phyloP scores from a whole-genome alignment of 2,329 filamentous ascomycete species.

The Fusarium sp. region DNA sequence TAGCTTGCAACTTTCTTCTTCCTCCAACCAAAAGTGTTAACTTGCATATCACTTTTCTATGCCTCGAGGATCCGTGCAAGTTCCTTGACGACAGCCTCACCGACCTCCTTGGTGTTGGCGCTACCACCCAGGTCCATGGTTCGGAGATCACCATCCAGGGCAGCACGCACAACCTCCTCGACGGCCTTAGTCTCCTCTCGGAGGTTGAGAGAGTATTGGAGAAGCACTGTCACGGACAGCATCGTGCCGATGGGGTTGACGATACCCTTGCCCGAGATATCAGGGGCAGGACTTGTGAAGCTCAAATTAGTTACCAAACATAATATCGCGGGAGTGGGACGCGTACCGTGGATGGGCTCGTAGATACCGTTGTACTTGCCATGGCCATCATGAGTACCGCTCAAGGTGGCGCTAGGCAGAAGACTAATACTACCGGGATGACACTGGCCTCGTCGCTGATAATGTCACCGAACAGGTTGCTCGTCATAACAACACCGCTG shows the following conservation, averaged over 20 bases:
- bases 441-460: slow-evolving; percentile 95
- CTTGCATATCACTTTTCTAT: background rate
- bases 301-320: background rate
- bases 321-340: background rate
- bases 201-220: slow-evolving; percentile 78
- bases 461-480: slow-evolving; percentile 96
- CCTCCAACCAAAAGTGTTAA: background rate
- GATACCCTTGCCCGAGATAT: slow-evolving; percentile 91
- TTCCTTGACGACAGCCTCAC: slow-evolving; percentile 81
- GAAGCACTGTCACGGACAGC: slow-evolving; percentile 93
- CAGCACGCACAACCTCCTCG: slow-evolving; percentile 82
- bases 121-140: slow-evolving; percentile 89
- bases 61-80: slow-evolving; percentile 74
- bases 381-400: slow-evolving; percentile 87
- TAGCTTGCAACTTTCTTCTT: background rate
- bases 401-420: slow-evolving; percentile 87
- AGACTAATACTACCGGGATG: slow-evolving; percentile 89
- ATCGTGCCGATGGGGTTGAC: slow-evolving; percentile 92
- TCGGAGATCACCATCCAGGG: slow-evolving; percentile 81
- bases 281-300: slow-evolving; percentile 37
- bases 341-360: slow-evolving; percentile 92
- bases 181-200: slow-evolving; percentile 67
- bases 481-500: slow-evolving; percentile 92
- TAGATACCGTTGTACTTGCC: slow-evolving; percentile 92
- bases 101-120: slow-evolving; percentile 76